Base-by-base conservation (phyloP, 2,329 filamentous ascomycete species). In the Sporothrix brasiliensis region DNA sequence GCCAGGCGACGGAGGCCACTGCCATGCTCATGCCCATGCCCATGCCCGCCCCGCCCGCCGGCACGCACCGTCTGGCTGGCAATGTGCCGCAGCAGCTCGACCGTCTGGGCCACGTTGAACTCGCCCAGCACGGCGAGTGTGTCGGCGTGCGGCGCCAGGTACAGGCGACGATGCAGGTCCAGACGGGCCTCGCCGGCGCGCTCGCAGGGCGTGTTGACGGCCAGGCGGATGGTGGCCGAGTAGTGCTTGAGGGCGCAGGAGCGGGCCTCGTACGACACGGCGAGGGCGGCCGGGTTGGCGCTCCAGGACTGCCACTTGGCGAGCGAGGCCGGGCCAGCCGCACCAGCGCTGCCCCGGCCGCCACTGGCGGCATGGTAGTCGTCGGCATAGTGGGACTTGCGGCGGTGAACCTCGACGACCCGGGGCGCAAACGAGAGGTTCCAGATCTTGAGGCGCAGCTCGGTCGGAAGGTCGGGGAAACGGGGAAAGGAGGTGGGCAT, bases 381-480 rank as follows among this genome's bases (percentile, higher is more conserved):
- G 67, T 75, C 73, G 47, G 77, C 76, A 70, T 79, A 79, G 73
- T 77, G 75, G 34, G 74, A 71, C 53, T 74, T 75, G 34, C 75
- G 76, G 13, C 75, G 75, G 72, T 80, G 79, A 30, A 81, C 71
- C 72, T 79, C 79, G 47, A 81, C 73, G 34, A 77, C 76, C 30
- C 79, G 78, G 1, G 78, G 77, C 14, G 73, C 58, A 61, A 80
- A 77, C 3, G 79, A 78, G 47, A 75, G 71, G 24, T 75, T 70
- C 79, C 79, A 81, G 66, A 81, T 78, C 65, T 77, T 75, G 70
- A 80, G 74, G 49, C 79, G 78, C 30, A 81, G 73, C 72, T 81
- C 79, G 5, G 78, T 68, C 14, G 79, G 79, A 1, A 81, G 74
- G 7, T 73, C 67, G 13, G 75, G 73, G 56, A 81, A 81, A 11